Percentiles rank a stretch among this genome's conserved stretches.
These are phyloP conservation scores for Colletotrichum chrysophilum DNA, from an alignment of 2,329 filamentous ascomycete species.

Conservation along the genomic window DNA sequence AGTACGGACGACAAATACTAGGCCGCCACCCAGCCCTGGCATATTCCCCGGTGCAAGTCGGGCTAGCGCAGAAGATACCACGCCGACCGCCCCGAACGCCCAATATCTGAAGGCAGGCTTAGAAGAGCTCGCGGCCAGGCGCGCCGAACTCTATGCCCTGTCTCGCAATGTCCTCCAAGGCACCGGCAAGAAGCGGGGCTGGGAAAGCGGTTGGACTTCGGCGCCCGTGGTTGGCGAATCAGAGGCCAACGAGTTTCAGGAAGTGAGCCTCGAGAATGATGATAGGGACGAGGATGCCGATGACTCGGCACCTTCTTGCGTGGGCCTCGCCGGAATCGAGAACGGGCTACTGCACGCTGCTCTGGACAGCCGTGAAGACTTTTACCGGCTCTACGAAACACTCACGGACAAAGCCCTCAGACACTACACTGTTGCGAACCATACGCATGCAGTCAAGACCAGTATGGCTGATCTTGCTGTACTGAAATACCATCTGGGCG, in stretches of 20 bases:
- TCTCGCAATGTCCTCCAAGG: conserved; percentile 81
- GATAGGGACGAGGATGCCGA: conserved; percentile 22
- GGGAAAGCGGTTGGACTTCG: conserved; percentile 78
- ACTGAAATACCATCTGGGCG: conserved; percentile 77
- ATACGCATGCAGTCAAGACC: conserved; percentile 77
- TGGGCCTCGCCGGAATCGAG: conserved; percentile 47
- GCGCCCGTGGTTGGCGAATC: conserved; percentile 55
- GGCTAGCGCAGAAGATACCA: conserved; percentile 38
- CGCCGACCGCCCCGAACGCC: conserved; percentile 34
- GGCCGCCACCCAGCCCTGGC: conserved; percentile 53
- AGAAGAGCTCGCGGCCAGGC: conserved; percentile 80
- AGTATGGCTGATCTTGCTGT: conserved; percentile 86
- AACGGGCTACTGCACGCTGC: conserved; percentile 65
- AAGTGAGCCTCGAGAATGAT: conserved; percentile 59
- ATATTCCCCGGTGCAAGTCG: conserved; percentile 56
- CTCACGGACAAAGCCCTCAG: conserved; percentile 86
- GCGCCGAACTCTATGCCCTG: conserved; percentile 82
- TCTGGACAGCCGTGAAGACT: conserved; percentile 65
- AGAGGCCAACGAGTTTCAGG: conserved; percentile 57
- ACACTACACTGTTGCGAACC: conserved; percentile 81
- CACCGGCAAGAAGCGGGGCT: conserved; percentile 73
- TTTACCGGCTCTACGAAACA: conserved; percentile 71
- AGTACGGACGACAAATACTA: conserved; percentile 34
- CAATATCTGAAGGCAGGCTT: conserved; percentile 69
- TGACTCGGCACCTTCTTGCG: conserved; percentile 17